A percentile compares a stretch with the other conserved stretches of the same genome.
phyloP scores from a whole-genome alignment of 768 basidiomycete genomes.

The Hericium erinaceus region DNA sequence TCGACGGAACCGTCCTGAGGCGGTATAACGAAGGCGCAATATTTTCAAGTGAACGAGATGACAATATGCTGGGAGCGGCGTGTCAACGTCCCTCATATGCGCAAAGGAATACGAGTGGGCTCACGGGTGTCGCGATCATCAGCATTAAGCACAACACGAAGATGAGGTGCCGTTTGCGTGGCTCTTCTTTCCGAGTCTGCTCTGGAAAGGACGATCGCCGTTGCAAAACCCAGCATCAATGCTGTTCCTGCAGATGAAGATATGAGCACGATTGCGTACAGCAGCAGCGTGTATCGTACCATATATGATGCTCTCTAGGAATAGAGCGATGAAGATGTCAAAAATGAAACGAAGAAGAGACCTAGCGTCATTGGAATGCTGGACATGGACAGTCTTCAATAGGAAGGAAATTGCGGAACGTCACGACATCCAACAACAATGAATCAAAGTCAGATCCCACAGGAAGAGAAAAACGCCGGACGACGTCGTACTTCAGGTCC shows the following conservation, averaged over 20 bases:
- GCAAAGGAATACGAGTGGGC: not conserved
- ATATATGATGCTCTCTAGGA: not conserved
- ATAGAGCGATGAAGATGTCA: not conserved
- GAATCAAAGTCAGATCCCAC: not conserved
- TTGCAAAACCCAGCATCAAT: not conserved
- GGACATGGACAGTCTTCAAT: not conserved
- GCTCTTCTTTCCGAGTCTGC: not conserved
- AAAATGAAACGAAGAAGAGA: not conserved
- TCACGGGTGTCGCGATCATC: not conserved
- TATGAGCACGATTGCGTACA: not conserved
- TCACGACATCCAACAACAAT: not conserved
- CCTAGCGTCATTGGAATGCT: not conserved
- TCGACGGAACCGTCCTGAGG: not conserved
- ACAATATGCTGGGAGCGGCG: not conserved
- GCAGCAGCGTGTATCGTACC: not conserved
- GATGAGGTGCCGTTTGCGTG: not conserved
- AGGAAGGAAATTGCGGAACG: not conserved
- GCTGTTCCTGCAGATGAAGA: not conserved
- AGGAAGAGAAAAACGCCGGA: too few species aligned
- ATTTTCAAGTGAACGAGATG: not conserved
- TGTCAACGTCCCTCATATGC: not conserved
- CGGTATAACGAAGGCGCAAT: not conserved
- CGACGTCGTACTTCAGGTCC: too few species aligned
- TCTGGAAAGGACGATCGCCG: not conserved
- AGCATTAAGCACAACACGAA: not conserved